phyloP scores from a whole-genome alignment of 768 basidiomycete genomes.

The Lactarius sp. region DNA sequence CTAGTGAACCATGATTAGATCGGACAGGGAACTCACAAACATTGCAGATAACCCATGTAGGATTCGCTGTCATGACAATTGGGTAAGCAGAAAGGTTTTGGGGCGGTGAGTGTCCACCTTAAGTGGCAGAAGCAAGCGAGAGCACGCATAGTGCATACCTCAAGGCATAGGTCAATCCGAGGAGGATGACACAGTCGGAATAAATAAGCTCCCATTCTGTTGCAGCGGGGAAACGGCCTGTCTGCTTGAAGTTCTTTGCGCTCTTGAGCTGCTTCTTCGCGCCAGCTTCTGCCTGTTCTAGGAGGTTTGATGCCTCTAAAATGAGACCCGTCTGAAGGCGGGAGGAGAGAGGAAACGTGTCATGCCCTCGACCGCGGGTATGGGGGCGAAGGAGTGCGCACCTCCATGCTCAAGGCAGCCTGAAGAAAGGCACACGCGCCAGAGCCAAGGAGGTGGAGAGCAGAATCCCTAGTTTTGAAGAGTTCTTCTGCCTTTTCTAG shows the following conservation, averaged over 20 bases:
- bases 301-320: conserved; percentile 53
- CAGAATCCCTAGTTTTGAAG: conserved; percentile 49
- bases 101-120: not conserved
- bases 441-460: conserved; percentile 68
- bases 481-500: conserved; percentile 47
- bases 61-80: conserved; percentile 50
- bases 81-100: conserved; percentile 1
- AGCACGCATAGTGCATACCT: conserved; percentile 40
- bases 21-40: conserved; percentile 48
- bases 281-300: conserved; percentile 56
- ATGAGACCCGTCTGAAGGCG: conserved; percentile 50
- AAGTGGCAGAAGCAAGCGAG: not conserved
- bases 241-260: conserved; percentile 33
- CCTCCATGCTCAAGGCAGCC: conserved; percentile 81
- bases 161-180: conserved; percentile 66
- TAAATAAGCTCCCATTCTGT: conserved; percentile 74
- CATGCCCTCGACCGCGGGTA: not conserved
- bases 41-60: conserved; percentile 75
- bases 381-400: conserved; percentile 26
- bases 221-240: conserved; percentile 51
- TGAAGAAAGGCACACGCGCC: conserved; percentile 72
- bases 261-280: conserved; percentile 47
- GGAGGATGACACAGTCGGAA: conserved; percentile 65
- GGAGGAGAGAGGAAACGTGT: not conserved
- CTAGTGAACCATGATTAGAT: not conserved